Base-by-base conservation (phyloP, 352 stramenopile genomes). In the Globisporangium paddicum region DNA sequence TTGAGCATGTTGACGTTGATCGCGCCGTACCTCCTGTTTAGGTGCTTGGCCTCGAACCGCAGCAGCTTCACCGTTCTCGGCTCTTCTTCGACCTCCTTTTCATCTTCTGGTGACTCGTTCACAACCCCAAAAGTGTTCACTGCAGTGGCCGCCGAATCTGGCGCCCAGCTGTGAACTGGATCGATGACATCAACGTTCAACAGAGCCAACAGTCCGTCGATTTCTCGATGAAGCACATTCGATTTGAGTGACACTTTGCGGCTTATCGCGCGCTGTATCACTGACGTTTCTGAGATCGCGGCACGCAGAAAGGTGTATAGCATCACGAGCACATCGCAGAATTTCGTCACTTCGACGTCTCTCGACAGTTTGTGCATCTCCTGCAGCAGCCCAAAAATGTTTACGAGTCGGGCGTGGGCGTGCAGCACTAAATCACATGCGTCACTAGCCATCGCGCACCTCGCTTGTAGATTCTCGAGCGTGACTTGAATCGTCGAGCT, bases 161-260 rank as follows among this genome's bases (percentile, higher is more conserved):
- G 40, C 13, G 18, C 23, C 53, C 53, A 59, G 19, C 13, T 37
- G 28, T 59, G 53, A 2, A 59, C 25, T 42, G 40, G 18, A 13
- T 51, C 37, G 10, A 21, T 32, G 18, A 6, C 53, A 28, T 11
- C 19, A 3, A 51, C 2, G 11, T n/a, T 34, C n/a, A 59, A 18
- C 21, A 59, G 13, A 0, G 28, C 53, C 18, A 59, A 10, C 7
- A 52, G 38, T 5, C 9, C 16, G 32, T 59, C 53, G n/a, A 59
- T 26, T 26, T 59, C 40, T 47, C 53, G 38, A 13, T 59, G 53
- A 5, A 51, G 53, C 13, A 59, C 53, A 28, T 59, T 19, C 11
- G 19, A 7, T 9, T 42, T 30, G 25, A 59, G 40, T n/a, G 53
- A 50, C 26, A 41, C 53, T 37, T 34, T 37, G 2, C 37, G 40